Base-by-base conservation (phyloP, 345 rosid species). In the Pistacia vera region DNA sequence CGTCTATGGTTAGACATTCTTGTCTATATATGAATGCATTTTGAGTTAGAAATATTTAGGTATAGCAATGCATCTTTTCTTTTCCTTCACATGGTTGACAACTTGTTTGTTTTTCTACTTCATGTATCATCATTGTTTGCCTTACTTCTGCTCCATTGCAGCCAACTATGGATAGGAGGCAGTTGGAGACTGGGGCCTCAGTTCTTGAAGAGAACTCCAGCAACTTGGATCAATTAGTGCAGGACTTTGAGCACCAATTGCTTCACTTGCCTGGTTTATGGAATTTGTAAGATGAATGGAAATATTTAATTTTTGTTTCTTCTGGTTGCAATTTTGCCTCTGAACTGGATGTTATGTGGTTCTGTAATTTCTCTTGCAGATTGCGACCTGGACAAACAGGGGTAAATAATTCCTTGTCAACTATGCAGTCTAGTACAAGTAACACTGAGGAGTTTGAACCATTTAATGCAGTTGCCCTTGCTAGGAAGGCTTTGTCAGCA, bases 401-500 rank as follows among this genome's bases (percentile, higher is more conserved):
- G 72, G 87, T 84, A 72, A 75, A 68, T 79, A 80, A 78, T 78
- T 80, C 82, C 8, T 73, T 75, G 35, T 63, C 81, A 72, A 72
- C 67, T 66, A 65, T 67, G 81, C 83, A 79, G 72, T 74, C 85
- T 62, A 63, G 73, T 52, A 55, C 73, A 66, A 73, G 68, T 12
- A 63, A 81, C 75, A 61, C 80, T 2, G 66, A 79, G 58, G 69
- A 80, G 71, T 70, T 81, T 16, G 90, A 92, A 61, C 68, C 80
- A 59, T 71, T 68, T 76, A 74, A 86, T 75, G 88, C 60, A 33
- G 74, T 90, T 79, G 75, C 88, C 60, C 70, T 92, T 51, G 98
- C 98, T 68, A 86, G 85, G 70, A 83, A 83, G 81, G 97, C 97
- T 75, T 85, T 94, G 81, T 89, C 84, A 72, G 93, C 92, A 68